phyloP scores from a whole-genome alignment of 1,284 basidiomycete genomes.

The Phenoliferia sp. region DNA sequence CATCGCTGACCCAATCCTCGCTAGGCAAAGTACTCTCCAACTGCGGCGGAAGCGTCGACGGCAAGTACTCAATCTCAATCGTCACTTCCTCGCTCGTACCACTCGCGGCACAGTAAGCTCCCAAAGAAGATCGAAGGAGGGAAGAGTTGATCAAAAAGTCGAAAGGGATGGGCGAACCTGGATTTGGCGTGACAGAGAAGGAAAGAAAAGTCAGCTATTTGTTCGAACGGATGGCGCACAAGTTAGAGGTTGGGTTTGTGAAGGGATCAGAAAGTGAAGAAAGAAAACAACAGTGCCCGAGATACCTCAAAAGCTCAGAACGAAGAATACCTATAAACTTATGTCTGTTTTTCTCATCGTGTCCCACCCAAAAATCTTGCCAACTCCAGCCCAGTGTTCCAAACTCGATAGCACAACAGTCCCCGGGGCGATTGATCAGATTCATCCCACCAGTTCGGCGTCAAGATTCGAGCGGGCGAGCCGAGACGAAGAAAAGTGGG shows the following conservation, averaged over 20 bases:
- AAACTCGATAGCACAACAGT: not conserved
- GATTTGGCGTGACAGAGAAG: not conserved
- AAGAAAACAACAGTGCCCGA: slow-evolving; percentile 27
- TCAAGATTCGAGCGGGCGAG: not conserved
- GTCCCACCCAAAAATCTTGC: not conserved
- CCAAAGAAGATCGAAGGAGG: slow-evolving; percentile 67
- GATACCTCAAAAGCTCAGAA: slow-evolving; percentile 33
- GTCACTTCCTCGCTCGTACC: slow-evolving; percentile 63
- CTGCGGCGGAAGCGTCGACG: slow-evolving; percentile 84
- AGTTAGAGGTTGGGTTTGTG: not conserved
- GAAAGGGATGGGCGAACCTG: slow-evolving; percentile 67
- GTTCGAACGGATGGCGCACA: not conserved
- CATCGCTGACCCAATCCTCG: slow-evolving; percentile 89
- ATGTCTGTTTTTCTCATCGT: slow-evolving; percentile 31
- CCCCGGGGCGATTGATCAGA: not conserved
- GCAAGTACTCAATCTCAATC: slow-evolving; percentile 89
- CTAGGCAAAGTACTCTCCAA: slow-evolving; percentile 74
- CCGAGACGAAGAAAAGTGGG: not conserved
- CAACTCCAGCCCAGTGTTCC: not conserved
- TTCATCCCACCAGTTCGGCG: not conserved
- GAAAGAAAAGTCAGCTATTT: not conserved
- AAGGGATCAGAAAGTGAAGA: slow-evolving; percentile 32
- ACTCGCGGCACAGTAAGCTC: slow-evolving; percentile 69
- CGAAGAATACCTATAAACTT: slow-evolving; percentile 33
- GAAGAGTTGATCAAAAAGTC: slow-evolving; percentile 86